These are phyloP conservation scores for Heteromeles arbutifolia DNA, from an alignment of 306 rosid species.

Conservation along the genomic window DNA sequence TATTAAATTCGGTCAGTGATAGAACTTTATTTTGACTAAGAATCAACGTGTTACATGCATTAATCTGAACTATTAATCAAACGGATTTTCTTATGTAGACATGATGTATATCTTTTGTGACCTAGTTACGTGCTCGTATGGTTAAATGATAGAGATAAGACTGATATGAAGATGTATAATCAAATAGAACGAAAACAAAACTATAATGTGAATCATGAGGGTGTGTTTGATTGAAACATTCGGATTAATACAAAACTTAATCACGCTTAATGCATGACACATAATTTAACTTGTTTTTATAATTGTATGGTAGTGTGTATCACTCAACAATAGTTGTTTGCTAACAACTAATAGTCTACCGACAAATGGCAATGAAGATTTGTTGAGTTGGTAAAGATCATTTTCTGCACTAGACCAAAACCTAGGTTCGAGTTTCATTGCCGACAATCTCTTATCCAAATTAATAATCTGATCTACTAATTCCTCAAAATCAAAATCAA, in stretches of 20 bases:
- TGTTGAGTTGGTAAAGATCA: too few relatives aligned
- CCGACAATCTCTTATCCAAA: not conserved
- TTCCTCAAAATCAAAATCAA: not conserved
- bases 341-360: not conserved
- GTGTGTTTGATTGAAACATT: not conserved
- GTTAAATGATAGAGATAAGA: not conserved
- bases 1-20: too few relatives aligned
- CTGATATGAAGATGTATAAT: not conserved
- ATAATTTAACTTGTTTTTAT: not conserved
- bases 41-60: not conserved
- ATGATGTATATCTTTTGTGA: accelerated
- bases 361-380: not conserved
- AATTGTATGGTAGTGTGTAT: not conserved
- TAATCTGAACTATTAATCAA: not conserved
- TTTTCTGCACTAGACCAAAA: too few relatives aligned
- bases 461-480: not conserved
- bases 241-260: not conserved
- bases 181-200: not conserved
- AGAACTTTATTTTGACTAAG: not conserved
- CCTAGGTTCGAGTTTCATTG: too few relatives aligned
- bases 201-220: not conserved
- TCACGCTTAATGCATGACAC: not conserved
- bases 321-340: not conserved
- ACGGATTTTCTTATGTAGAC: not conserved
- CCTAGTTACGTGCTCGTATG: not conserved